Evolutionary conservation across 805 yeast species (phyloP).

Genomic region (Candida vaughaniae): DNA sequence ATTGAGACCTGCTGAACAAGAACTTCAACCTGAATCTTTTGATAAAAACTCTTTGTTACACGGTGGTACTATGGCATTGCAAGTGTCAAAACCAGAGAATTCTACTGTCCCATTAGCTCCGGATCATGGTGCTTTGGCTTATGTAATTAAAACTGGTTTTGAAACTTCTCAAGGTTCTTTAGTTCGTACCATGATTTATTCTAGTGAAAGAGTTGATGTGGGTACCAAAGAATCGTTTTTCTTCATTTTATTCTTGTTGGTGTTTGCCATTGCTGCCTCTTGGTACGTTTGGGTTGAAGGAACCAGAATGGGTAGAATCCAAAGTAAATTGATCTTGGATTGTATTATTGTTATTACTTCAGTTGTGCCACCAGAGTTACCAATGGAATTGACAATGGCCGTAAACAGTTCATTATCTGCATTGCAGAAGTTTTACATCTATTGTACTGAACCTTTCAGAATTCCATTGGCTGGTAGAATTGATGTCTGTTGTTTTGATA

Average conservation of each 20-base stretch:
- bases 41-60: conserved; percentile 88
- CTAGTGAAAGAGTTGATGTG: conserved; percentile 93
- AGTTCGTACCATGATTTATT: conserved; percentile 96
- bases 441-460: conserved; percentile 98
- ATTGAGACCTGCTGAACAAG: conserved; percentile 72
- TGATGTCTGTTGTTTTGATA: conserved; percentile 97
- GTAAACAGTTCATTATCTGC: conserved; percentile 90
- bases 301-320: conserved; percentile 90
- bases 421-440: conserved; percentile 80
- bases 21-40: conserved; percentile 70
- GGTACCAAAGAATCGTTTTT: conserved; percentile 93
- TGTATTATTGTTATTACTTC: conserved; percentile 95
- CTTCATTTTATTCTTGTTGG: conserved; percentile 83
- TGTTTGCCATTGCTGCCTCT: conserved; percentile 92
- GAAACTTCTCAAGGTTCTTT: conserved; percentile 97
- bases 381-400: conserved; percentile 99
- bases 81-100: conserved; percentile 71
- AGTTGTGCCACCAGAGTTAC: conserved; percentile 98
- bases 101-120: conserved; percentile 65
- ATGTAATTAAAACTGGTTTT: conserved; percentile 93
- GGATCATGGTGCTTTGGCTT: conserved; percentile 87
- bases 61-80: conserved; percentile 96
- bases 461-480: conserved; percentile 97
- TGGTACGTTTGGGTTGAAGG: conserved; percentile 99
- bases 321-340: conserved; percentile 88